Evolutionary conservation across 1,284 basidiomycete genomes (phyloP), one percentile per base, ranked within the genome.

Genomic region (Rhodotorula sp.): DNA sequence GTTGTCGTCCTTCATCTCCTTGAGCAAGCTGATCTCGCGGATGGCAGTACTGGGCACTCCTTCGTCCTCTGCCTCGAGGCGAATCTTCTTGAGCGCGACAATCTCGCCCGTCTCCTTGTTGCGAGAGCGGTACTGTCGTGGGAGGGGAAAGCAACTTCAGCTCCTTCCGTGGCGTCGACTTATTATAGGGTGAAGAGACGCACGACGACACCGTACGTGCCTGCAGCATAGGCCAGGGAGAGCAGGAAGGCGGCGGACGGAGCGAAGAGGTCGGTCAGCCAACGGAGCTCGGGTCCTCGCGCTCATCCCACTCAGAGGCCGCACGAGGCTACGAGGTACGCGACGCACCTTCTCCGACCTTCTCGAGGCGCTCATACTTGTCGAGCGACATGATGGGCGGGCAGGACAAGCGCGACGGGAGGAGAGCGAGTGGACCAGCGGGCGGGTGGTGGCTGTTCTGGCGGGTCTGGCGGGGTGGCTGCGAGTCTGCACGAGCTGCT

Each of bases 151-250:
- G 34, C 34, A 34, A 34, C 34, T 2, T 34, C 34, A 34, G 34
- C 34, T 34, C 34, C 34, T 34, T 34, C 34, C 34, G 34, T 25
- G 7, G 14, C 16, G 14, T 25, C 53, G 9, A 7, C 27, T 54
- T 7, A 14, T 3, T 23, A 34, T 8, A n/a, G 57, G 54, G 25
- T 13, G 65, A 34, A 34, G 21, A 14, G 17, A 63, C 82, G 78
- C 87, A 98, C 98, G 25, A 99, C 96, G 67, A 98, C 96, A 74
- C 97, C 97, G 79, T 99, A 99, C 59, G 97, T 99, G 78, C 96
- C 96, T 98, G 77, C 13, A 17, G n/a, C 13, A 21, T 16, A 4
- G 3, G 25, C 16, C 7, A 17, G 27, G 52, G n/a, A 45, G 4
- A 17, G 27, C 4, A 16, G 14, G 16, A n/a, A 17, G 12, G 21